phyloP scores from a whole-genome alignment of 1,139 yeast species.

The Geotrichum histeridarum region DNA sequence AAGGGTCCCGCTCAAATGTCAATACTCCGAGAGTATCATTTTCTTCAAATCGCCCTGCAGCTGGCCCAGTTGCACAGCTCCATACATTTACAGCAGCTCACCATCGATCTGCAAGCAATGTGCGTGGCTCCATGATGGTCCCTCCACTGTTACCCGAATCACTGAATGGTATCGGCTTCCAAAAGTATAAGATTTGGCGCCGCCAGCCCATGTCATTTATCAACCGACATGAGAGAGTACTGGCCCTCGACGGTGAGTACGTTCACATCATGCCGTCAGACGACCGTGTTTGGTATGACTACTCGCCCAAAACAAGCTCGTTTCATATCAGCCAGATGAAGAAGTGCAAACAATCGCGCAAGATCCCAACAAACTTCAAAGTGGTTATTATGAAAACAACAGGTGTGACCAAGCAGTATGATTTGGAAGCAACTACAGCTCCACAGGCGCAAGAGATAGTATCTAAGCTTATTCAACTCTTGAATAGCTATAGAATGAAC shows the following conservation, averaged over 20 bases:
- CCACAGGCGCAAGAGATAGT: constrained; percentile 72
- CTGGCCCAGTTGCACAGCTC: neutral
- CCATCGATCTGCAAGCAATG: constrained; percentile 13
- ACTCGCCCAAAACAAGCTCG: constrained; percentile 74
- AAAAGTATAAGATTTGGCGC: constrained; percentile 77
- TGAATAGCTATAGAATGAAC: constrained; percentile 15
- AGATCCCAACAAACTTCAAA: constrained; percentile 76
- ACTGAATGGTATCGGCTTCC: constrained; percentile 31
- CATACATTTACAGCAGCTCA: constrained; percentile 4
- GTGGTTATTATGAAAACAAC: constrained; percentile 66
- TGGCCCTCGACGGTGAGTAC: constrained; percentile 91
- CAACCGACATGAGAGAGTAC: constrained; percentile 71
- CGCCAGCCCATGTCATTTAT: constrained; percentile 80
- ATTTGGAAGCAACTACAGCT: constrained; percentile 67
- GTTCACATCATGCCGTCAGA: constrained; percentile 84
- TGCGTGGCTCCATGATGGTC: constrained; percentile 18
- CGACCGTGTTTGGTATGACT: constrained; percentile 56
- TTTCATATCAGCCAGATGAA: constrained; percentile 79
- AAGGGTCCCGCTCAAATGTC: neutral
- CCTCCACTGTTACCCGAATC: constrained; percentile 18
- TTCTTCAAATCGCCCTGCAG: neutral
- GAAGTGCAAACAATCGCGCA: constrained; percentile 69
- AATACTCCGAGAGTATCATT: constrained; percentile 1
- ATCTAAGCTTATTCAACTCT: constrained; percentile 43
- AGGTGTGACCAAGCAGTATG: constrained; percentile 66